Conservation (phyloP, 345 rosid species). For the Populus tremula region DNA sequence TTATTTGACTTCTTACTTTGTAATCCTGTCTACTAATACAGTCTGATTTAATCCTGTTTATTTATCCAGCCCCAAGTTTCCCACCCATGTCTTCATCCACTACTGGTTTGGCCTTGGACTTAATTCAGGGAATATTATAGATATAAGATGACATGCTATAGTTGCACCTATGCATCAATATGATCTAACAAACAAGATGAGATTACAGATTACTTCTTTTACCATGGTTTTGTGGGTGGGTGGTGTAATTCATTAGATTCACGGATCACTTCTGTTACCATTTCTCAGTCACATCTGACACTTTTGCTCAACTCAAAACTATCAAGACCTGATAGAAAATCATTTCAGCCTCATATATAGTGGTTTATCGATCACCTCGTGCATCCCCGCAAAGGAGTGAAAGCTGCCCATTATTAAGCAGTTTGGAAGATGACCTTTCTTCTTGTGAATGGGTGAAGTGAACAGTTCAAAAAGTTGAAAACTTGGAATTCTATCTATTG, state of each 20-base stretch:
- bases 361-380: neutral
- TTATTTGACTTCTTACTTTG: no score
- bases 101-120: neutral
- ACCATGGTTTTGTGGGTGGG: neutral
- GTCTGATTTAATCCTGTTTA: neutral
- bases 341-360: neutral
- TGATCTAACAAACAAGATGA: neutral
- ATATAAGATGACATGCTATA: neutral
- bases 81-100: neutral
- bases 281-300: no score
- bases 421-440: neutral
- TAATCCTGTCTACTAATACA: no score
- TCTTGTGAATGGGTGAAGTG: neutral
- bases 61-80: neutral
- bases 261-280: no score
- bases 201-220: neutral
- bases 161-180: neutral
- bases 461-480: neutral
- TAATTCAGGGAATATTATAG: no score
- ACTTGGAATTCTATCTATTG: neutral
- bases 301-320: neutral
- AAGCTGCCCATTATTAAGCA: neutral
- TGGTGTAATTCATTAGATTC: neutral
- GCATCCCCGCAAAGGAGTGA: neutral
- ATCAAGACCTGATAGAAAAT: neutral